Conservation (phyloP, 371 early-diverging fungal species). For the Actinomucor elegans region DNA sequence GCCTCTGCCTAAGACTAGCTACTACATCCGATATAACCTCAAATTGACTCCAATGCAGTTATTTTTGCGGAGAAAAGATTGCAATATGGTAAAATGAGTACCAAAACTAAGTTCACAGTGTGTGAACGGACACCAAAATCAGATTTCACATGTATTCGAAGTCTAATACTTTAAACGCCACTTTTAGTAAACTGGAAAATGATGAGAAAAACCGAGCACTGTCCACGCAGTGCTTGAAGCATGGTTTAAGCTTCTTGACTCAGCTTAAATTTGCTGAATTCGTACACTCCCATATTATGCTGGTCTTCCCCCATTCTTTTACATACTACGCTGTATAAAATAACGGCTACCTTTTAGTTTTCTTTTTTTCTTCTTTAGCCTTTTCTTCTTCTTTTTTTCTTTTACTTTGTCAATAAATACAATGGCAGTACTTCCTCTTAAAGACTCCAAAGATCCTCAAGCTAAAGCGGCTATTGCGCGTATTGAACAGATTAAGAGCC, state of each 20-base stretch:
- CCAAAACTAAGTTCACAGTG: too few species aligned
- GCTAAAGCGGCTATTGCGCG: constrained; percentile 37
- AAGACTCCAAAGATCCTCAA: constrained; percentile 22
- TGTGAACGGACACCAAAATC: not conserved
- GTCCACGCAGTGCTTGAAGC: too few species aligned
- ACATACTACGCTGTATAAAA: not conserved
- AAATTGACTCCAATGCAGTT: too few species aligned
- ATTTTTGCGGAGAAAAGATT: too few species aligned
- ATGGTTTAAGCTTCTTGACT: constrained; percentile 14
- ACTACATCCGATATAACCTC: too few species aligned
- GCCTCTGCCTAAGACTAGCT: too few species aligned
- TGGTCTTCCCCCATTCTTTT: not conserved
- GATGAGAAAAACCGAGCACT: constrained; percentile 11
- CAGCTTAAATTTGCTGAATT: constrained; percentile 14
- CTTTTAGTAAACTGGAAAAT: not conserved
- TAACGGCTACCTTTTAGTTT: too few species aligned
- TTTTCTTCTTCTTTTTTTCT: constrained; percentile 2
- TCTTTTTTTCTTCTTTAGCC: not conserved
- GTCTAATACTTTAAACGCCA: not conserved
- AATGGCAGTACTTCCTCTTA: constrained; percentile 8
- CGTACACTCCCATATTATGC: not conserved
- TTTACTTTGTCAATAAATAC: not conserved
- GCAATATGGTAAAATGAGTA: too few species aligned
- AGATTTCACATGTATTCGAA: constrained; percentile 4
- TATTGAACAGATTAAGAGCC: constrained; percentile 35